Evolutionary conservation across 1,284 basidiomycete species (phyloP), one percentile per base, ranked within the genome.

Genomic region (Ustilago tritici): DNA sequence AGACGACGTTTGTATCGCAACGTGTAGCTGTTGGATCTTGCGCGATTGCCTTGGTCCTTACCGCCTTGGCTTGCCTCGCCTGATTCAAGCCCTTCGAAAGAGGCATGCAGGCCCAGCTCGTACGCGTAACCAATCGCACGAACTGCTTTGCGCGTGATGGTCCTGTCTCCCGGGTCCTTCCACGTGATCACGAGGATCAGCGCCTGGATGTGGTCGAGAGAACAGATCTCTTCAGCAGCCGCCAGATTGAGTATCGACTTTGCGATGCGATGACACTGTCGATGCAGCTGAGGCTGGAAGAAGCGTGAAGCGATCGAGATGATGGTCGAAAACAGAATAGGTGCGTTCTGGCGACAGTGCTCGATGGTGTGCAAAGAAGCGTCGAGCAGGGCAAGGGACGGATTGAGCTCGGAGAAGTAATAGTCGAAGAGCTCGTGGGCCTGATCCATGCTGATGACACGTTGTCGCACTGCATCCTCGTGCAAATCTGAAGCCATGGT

Each of bases 281-380:
- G 90, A 86, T 92, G 93, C 40, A 90, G 85, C 55, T 90, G 90
- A 10, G 91, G 90, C 68, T 90, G 90, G 88, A 93, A 94, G 82
- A 94, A 94, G 86, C 94, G 93, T 88, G 91, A 92, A 28, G 91
- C 92, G 17, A 92, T 92, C 89, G 93, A 92, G 82, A 94, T 88
- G 65, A 95, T 89, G 38, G 91, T 90, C 7, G 93, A 92, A 86
- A 93, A 94, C 60, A 95, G 88, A 81, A 94, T 91, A 0, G 92
- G 91, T 57, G 90, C 92, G 70, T 90, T 90, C 28, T 88, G 88
- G 76, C 93, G 92, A 78, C 94, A 90, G 82, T 93, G 93, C 8
- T 79, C 76, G 1, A 84, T 70, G 0, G 87, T 86, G 64, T 87
- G 87, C 4, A 88, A 72, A 4, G 81, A 76, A 3, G 83, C 82